Base-by-base conservation (phyloP, 805 yeast genomes). In the Ogataea pilisensis region DNA sequence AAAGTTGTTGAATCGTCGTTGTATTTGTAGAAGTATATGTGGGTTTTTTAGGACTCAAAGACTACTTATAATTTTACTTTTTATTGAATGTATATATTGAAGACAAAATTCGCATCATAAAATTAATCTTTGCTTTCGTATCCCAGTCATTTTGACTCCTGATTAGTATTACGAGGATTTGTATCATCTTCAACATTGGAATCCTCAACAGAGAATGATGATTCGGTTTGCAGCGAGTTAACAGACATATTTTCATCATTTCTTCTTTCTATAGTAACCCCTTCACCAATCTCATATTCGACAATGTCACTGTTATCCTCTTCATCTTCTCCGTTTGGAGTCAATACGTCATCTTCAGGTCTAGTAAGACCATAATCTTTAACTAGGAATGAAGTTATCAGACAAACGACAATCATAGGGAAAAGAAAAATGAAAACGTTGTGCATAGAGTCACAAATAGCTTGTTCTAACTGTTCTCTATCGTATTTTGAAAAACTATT, bases 321-420 rank as follows among this genome's bases (percentile, higher is more conserved):
- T 8, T 26, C 30, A 20, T 21, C 25, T 9, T 20, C 18, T 19
- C 8, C 21, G n/a, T n/a, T 53, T 19, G 19, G n/a, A 8, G 24
- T 17, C 11, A 11, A 22, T 22, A 8, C 26, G 9, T 34, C 25
- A 5, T 32, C 35, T 12, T 12, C 17, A 13, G 41, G 64, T 70
- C 66, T 58, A 26, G 57, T 57, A 18, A 69, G 54, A 0, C 76
- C 76, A 20, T 58, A 53, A 44, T 70, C 75, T 34, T 52, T 60
- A n/a, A 69, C 51, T 30, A 66, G 53, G 14, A 66, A 53, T 8
- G 64, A 50, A 26, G 54, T 41, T 3, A 65, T 3, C 5, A 64
- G 55, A 38, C 70, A 65, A n/a, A 59, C 27, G 1, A 54, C 69
- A 19, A 66, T 49, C 31, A 68, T 46, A 3, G 73, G 72, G 30